Conservation (phyloP, 2,329 filamentous ascomycete species). For the Herpotrichia juniperi region DNA sequence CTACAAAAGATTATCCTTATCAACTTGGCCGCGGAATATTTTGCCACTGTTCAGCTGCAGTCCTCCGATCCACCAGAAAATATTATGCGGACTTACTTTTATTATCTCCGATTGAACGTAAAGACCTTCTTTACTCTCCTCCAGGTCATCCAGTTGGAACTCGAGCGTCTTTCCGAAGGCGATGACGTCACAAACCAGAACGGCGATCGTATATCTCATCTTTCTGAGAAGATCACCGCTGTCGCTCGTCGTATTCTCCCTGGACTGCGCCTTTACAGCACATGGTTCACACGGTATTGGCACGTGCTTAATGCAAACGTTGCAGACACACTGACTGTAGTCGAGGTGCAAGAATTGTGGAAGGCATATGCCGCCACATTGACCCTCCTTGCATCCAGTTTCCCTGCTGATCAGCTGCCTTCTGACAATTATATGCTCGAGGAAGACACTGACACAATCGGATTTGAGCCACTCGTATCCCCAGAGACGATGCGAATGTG, state of each 20-base stretch:
- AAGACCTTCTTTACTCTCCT: conserved; percentile 77
- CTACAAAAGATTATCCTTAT: conserved; percentile 82
- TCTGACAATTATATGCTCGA: conserved; percentile 68
- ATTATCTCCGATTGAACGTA: conserved; percentile 77
- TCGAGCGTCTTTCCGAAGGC: conserved; percentile 61
- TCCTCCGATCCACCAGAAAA: conserved; percentile 41
- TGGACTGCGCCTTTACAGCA: conserved; percentile 69
- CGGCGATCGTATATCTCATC: conserved; percentile 38
- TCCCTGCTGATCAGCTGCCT: conserved; percentile 62
- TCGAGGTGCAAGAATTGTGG: conserved; percentile 68
- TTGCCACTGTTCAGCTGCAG: conserved; percentile 67
- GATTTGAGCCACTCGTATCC: conserved; percentile 66
- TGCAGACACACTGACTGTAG: conserved; percentile 60
- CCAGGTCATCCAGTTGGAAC: conserved; percentile 71
- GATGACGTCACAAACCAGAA: conserved; percentile 54
- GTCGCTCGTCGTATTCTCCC: conserved; percentile 68
- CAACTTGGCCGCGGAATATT: conserved; percentile 83
- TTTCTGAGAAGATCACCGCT: conserved; percentile 60
- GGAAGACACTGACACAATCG: conserved; percentile 71
- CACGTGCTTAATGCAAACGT: conserved; percentile 60
- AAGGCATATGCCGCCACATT: conserved; percentile 68
- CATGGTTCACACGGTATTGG: conserved; percentile 67
- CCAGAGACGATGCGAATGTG: conserved; percentile 59
- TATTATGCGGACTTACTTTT: conserved; percentile 56
- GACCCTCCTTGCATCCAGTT: conserved; percentile 64